Evolutionary conservation across 768 basidiomycete genomes (phyloP), one percentile per base, ranked within the genome.

Genomic region (Macrocybe gigantea): DNA sequence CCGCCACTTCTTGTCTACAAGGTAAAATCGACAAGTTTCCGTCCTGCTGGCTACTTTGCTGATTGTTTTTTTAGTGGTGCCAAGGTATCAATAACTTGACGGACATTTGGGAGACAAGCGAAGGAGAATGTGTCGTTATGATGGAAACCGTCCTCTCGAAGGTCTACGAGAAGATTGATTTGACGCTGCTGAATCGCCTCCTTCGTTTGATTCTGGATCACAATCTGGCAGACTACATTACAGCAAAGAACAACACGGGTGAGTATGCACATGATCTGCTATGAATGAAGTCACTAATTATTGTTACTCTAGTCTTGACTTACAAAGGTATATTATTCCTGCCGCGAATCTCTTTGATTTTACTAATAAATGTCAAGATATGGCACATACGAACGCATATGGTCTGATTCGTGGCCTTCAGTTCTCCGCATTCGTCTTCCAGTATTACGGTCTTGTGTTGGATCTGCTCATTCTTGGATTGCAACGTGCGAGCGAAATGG

Each of bases 61-160:
- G 22, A 42, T 49, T 7, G 36, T 12, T 40, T 48, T 36, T 41
- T 15, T 49, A 74, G 77, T 98, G 95, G 95, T 95, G 93, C 61
- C 95, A 98, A 70, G 96, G 96, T 37, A 94, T 98, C 75, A 98
- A 98, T 71, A 99, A 99, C 66, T 65, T 98, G 63, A 93, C 89
- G 2, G 95, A 99, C 50, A 83, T 99, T 36, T 99, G 96, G 96
- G 96, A 98, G 69, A 98, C 94, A 1, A 80, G 83, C 50, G 94
- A 99, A 58, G 96, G 96, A 53, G 95, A 98, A 70, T 97, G 93
- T 67, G 88, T 92, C 58, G 96, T 98, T 38, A 77, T 99, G 72
- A 97, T 98, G 94, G 96, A 99, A 72, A 99, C 96, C 0, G 92
- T 95, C 5, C 76, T 96, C 35, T 93, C 91, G 31, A 93, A 96